Conservation (phyloP, 768 basidiomycete genomes). For the Trametes maxima region DNA sequence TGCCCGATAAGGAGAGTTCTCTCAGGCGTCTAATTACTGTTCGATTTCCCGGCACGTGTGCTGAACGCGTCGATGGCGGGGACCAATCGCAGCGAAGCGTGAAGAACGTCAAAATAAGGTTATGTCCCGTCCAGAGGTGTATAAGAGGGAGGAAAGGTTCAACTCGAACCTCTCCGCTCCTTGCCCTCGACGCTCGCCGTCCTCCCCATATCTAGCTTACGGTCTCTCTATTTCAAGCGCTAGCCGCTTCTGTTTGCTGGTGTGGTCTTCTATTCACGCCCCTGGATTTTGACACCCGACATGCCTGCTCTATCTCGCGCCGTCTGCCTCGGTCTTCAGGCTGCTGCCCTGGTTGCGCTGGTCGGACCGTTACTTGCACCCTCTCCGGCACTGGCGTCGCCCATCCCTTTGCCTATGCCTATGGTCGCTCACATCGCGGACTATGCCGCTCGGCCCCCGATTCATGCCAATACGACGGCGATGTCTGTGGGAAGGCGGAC, state of each 20-base stretch:
- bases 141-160: conserved; percentile 26
- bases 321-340: conserved; percentile 44
- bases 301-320: conserved; percentile 43
- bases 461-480: conserved; percentile 10
- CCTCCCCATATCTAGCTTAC: conserved; percentile 21
- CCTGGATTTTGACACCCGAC: conserved; percentile 8
- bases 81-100: conserved; percentile 24
- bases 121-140: conserved; percentile 18
- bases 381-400: conserved; percentile 29
- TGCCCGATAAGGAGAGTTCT: neutral
- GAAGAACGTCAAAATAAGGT: conserved; percentile 21
- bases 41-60: conserved; percentile 20
- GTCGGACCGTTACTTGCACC: conserved; percentile 31
- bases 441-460: conserved; percentile 25
- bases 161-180: conserved; percentile 16
- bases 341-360: conserved; percentile 42
- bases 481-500: neutral
- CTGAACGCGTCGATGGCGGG: conserved; percentile 21
- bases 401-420: conserved; percentile 29
- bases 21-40: neutral
- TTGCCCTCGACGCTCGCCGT: conserved; percentile 25
- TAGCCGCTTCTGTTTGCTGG: conserved; percentile 15
- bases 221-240: conserved; percentile 26
- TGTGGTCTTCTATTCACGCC: neutral
- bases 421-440: conserved; percentile 21